phyloP scores from a whole-genome alignment of 345 rosid species.

The Pistacia atlantica region DNA sequence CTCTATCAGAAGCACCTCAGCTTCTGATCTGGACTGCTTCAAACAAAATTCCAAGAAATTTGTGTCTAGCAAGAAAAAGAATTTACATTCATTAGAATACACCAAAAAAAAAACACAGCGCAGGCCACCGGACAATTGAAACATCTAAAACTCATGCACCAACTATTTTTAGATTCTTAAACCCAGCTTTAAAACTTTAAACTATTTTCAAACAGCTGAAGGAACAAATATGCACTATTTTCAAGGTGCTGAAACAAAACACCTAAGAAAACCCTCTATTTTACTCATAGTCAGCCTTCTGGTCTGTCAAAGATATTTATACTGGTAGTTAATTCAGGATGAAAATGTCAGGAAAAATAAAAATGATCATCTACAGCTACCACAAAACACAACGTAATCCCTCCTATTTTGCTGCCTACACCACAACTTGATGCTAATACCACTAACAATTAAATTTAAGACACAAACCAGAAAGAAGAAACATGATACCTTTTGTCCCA shows the following conservation, averaged over 20 bases:
- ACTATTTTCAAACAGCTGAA: not conserved
- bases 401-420: not conserved
- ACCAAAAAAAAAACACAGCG: too few relatives aligned
- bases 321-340: not conserved
- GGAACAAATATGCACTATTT: not conserved
- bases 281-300: too few relatives aligned
- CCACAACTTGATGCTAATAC: not conserved
- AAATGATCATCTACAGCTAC: not conserved
- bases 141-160: not conserved
- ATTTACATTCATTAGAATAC: not conserved
- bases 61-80: slow-evolving; percentile 51
- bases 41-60: slow-evolving; percentile 90
- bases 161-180: not conserved
- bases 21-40: slow-evolving; percentile 92
- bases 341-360: not conserved
- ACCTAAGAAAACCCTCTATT: too few relatives aligned
- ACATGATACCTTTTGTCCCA: slow-evolving; percentile 73
- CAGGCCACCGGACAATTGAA: not conserved
- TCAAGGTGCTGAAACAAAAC: too few relatives aligned
- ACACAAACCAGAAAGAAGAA: not conserved
- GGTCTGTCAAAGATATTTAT: not conserved
- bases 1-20: slow-evolving; percentile 72
- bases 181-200: not conserved
- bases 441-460: not conserved
- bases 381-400: not conserved